Base-by-base conservation (phyloP, 257 asterid genomes). In the Capsicum rhomboideum region DNA sequence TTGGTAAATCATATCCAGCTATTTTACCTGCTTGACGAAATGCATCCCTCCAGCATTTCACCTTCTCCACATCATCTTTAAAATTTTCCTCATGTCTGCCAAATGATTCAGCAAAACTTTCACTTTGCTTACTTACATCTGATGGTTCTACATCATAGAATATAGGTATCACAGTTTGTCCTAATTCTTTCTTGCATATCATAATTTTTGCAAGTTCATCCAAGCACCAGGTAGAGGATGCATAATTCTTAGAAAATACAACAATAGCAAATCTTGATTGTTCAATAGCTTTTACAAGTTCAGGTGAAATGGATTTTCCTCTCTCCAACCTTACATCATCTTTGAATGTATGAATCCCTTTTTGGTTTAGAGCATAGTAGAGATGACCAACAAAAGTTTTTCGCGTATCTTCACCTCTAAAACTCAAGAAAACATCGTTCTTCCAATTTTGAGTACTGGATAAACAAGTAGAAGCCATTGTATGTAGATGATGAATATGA, bases 361-460 rank as follows among this genome's bases (percentile, higher is more conserved):
- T 82, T 17, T 46, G 79, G 23, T 82, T 64, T 64, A 82, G 46
- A 37, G 46, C 82, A 77, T 77, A 77, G 63, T 50, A 64, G 4
- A 58, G 59, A 82, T 82, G 72, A 49, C 72, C 84, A 0, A 82
- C 77, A 56, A 80, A 80, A 37, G 56, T 80, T 59, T 80, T 80
- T 34, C 71, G 82, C 21, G 82, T 77, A 50, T 77, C 82, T 77
- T 77, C 16, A 29, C 78, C 84, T 82, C 84, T 61, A 82, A 82
- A 82, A 49, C 84, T 82, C 59, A 82, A 82, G 64, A 59, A 82
- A 44, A 82, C 84, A 64, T 82, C 84, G 64, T 64, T 16, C 29
- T 46, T 82, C 79, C 84, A 82, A 20, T 42, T 59, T 42, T 80
- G 72, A 37, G 55, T 16, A 16, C 23, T 37, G 80, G 80, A 18